Evolutionary conservation across 768 basidiomycete species (phyloP).

Genomic region (Cubamyces sp.): DNA sequence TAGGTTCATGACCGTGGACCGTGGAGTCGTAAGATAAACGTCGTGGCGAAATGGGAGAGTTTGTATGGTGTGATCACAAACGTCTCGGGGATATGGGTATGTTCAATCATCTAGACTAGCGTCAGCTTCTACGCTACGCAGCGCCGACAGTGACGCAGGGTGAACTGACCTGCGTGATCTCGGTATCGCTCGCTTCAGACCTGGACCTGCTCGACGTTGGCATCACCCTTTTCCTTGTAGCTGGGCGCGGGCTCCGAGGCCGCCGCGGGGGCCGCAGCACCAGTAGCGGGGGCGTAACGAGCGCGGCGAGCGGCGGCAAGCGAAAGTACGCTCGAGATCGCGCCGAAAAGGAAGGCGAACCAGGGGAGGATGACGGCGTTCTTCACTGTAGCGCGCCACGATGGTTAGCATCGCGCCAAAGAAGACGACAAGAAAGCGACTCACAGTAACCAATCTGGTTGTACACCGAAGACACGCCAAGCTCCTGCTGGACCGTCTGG

Average conservation of each 20-base stretch:
- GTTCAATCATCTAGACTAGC: not conserved
- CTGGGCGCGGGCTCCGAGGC: constrained; percentile 3
- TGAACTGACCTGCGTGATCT: not conserved
- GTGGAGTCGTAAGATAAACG: not conserved
- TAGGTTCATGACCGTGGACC: not conserved
- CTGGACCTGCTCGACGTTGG: not conserved
- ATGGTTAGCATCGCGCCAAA: not conserved
- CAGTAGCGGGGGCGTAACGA: not conserved
- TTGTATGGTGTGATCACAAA: not conserved
- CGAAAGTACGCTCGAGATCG: constrained; percentile 41
- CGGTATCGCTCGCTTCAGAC: not conserved
- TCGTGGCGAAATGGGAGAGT: not conserved
- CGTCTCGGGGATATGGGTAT: not conserved
- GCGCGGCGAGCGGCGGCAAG: constrained; percentile 36
- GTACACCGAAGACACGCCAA: constrained; percentile 49
- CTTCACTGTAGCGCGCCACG: constrained; percentile 41
- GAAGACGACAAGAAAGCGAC: constrained; percentile 28
- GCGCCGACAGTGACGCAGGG: not conserved
- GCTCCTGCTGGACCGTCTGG: constrained; percentile 38
- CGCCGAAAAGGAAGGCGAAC: constrained; percentile 49
- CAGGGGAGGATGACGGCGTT: constrained; percentile 56
- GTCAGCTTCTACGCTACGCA: not conserved
- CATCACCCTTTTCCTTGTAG: constrained; percentile 14
- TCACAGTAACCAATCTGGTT: constrained; percentile 51
- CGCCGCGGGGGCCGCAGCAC: not conserved